Conservation (phyloP, 1,139 yeast species). For the Candida labiduridarum region DNA sequence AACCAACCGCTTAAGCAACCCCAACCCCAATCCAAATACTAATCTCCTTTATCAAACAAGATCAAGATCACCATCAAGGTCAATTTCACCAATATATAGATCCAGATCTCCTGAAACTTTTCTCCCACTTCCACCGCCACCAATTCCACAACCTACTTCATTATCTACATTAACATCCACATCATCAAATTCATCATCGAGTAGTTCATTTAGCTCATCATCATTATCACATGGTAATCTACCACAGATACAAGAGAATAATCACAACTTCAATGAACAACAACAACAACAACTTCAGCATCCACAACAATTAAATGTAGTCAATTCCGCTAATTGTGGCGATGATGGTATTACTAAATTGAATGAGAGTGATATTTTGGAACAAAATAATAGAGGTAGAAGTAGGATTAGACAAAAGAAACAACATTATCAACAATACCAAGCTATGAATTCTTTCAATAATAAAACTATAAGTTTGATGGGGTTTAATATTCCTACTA, state of each 20-base stretch:
- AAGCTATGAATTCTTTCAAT: no score
- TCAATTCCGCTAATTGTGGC: background rate
- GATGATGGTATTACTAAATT: no score
- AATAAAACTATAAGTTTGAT: conserved; percentile 42
- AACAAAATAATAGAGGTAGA: conserved; percentile 14
- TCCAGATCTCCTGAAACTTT: conserved; percentile 10
- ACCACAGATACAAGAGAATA: conserved; percentile 12
- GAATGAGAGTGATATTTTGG: no score
- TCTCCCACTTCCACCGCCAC: no score
- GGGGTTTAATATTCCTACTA: conserved; percentile 50
- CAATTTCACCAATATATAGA: conserved; percentile 13
- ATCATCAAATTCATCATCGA: background rate
- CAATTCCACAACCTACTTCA: no score
- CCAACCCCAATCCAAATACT: background rate
- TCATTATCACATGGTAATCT: background rate
- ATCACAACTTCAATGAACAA: background rate
- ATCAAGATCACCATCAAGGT: conserved; percentile 8
- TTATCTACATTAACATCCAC: background rate
- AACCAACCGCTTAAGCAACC: background rate
- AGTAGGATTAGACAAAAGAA: conserved; percentile 14
- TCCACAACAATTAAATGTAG: background rate
- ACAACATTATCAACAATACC: conserved; percentile 19
- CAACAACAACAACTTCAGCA: background rate
- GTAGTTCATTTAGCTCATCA: background rate
- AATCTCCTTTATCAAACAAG: background rate